Conservation (phyloP, 257 asterid species). For the Scutellaria galericulata region DNA sequence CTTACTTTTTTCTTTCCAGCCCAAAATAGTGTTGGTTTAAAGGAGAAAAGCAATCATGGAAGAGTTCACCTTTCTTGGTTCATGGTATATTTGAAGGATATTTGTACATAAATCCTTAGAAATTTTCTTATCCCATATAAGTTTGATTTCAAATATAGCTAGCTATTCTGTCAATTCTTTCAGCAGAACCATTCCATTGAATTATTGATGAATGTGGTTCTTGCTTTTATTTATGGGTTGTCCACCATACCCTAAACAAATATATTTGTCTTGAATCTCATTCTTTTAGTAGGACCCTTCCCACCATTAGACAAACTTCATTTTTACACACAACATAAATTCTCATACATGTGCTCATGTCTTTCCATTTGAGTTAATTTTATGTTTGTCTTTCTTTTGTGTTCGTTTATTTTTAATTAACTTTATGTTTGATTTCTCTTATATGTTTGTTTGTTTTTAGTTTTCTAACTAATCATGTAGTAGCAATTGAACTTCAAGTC, state of each 20-base stretch:
- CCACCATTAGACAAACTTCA: constrained; percentile 42
- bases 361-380: not conserved
- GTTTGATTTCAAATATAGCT: not conserved
- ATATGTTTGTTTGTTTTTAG: not conserved
- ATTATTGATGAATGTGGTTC: constrained; percentile 39
- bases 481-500: not conserved
- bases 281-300: constrained; percentile 42
- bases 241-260: constrained; percentile 36
- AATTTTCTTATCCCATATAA: constrained; percentile 14
- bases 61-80: constrained; percentile 36
- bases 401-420: not conserved
- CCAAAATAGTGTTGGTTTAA: constrained; percentile 26
- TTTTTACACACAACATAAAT: constrained; percentile 18
- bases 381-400: not conserved
- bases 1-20: constrained; percentile 32
- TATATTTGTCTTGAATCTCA: constrained; percentile 36
- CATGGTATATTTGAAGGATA: constrained; percentile 28
- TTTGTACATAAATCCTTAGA: not conserved
- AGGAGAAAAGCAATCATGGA: constrained; percentile 30
- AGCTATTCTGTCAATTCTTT: constrained; percentile 40
- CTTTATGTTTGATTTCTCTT: not conserved
- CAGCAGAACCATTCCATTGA: constrained; percentile 40
- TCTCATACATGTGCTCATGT: constrained; percentile 29
- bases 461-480: not conserved
- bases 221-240: constrained; percentile 36